Evolutionary conservation across 2,329 filamentous ascomycete genomes (phyloP), one percentile per base, ranked within the genome.

Genomic region (Chaetothyriales sp.): DNA sequence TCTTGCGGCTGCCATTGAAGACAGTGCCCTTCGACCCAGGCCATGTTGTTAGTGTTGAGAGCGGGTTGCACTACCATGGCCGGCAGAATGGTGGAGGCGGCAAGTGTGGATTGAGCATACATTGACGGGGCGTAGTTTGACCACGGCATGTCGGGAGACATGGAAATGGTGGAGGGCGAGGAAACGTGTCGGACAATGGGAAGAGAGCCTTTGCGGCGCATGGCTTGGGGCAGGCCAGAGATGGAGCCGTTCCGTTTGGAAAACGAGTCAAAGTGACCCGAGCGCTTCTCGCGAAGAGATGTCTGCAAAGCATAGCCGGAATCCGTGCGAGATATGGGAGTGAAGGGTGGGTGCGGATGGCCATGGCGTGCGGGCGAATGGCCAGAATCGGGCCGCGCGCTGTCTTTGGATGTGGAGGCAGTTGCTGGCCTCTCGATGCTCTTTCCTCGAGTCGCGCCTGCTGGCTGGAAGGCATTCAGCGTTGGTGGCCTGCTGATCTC

Each of bases 201-300:
- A 29, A 83, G 71, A 65, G 80, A 86, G 4, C 85, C 70, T 73
- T 60, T 77, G 73, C 47, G 77, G 71, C 56, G 54, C 51, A 69
- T 60, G 19, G 47, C 44, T n/a, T 20, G 18, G 4, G 44, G 22
- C 1, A 47, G 46, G 20, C 46, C 19, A 33, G 55, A 55, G 64
- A 89, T 75, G 1, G 89, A 94, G n/a, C 89, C 94, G 70, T 89
- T 95, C 58, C 90, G 81, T 54, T 89, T 80, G n/a, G 85, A 85
- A 58, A 74, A 69, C 52, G 84, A 80, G 62, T 92, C 86, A 60
- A 97, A 95, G 65, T 95, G 88, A 1, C 86, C 89, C 2, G 92
- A 97, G 49, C 90, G 81, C 72, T 97, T 98, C 69, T 97, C 92
- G 29, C 89, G 82, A 52, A 98, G 73, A 4, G 87, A 94, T 18